phyloP scores from a whole-genome alignment of 192 early-diverging fungal genomes.

The Coemansia sp. region DNA sequence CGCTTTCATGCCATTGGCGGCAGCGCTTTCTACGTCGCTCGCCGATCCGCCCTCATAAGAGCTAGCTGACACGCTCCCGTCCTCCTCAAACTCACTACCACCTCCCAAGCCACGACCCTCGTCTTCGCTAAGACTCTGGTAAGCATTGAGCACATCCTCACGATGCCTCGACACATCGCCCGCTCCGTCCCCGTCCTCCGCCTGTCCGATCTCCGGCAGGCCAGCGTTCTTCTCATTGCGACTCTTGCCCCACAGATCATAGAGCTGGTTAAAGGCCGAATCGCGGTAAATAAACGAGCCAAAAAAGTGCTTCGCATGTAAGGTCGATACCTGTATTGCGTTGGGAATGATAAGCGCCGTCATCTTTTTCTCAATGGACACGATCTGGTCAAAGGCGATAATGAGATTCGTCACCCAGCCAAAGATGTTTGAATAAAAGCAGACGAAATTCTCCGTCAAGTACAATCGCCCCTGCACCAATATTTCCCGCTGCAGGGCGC shows the following conservation, averaged over 20 bases:
- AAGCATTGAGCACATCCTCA: constrained; percentile 34
- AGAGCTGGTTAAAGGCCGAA: constrained; percentile 68
- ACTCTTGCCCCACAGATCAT: constrained; percentile 64
- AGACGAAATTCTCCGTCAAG: constrained; percentile 75
- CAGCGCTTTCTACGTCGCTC: constrained; percentile 25
- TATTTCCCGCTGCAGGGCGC: constrained; percentile 88
- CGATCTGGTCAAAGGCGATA: constrained; percentile 74
- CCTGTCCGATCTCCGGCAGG: constrained; percentile 46
- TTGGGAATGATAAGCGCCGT: constrained; percentile 87
- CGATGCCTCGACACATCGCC: constrained; percentile 43
- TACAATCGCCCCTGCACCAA: constrained; percentile 84
- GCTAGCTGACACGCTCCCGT: not conserved
- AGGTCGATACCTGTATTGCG: constrained; percentile 80
- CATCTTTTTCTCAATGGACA: constrained; percentile 81
- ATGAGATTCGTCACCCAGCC: constrained; percentile 83
- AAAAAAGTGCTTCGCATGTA: constrained; percentile 74
- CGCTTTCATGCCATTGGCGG: not conserved
- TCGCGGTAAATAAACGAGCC: constrained; percentile 87
- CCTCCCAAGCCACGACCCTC: constrained; percentile 5
- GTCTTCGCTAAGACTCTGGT: constrained; percentile 48
- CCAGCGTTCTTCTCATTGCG: constrained; percentile 41
- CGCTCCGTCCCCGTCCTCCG: constrained; percentile 37
- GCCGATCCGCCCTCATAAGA: constrained; percentile 6
- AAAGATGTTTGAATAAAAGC: constrained; percentile 89
- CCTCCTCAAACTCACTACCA: constrained; percentile 3